Evolutionary conservation across 2,329 filamentous ascomycete genomes (phyloP).

Genomic region (Acarospora socialis): DNA sequence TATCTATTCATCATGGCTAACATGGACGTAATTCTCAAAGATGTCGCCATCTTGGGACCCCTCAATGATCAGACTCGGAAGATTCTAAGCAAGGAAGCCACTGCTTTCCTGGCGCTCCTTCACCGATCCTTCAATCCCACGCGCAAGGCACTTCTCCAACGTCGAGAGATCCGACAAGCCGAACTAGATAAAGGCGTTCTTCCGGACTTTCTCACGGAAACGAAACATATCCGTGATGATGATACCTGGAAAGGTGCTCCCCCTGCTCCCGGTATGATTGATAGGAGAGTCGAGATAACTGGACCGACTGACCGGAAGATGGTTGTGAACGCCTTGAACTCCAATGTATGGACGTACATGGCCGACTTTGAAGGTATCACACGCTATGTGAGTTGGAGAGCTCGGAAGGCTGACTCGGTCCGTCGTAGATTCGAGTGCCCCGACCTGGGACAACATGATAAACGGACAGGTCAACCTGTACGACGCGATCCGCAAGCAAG

Average conservation of each 20-base stretch:
- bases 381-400: background rate
- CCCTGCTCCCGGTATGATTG: constrained; percentile 81
- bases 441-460: constrained; percentile 99
- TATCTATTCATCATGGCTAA: constrained; percentile 49
- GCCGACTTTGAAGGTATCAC: constrained; percentile 83
- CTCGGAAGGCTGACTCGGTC: constrained; percentile 4
- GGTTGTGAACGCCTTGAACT: constrained; percentile 94
- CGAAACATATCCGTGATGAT: constrained; percentile 86
- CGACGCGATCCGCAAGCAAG: constrained; percentile 82
- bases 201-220: constrained; percentile 92
- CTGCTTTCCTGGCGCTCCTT: constrained; percentile 82
- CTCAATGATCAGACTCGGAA: constrained; percentile 69
- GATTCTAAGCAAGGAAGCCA: constrained; percentile 81
- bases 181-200: constrained; percentile 83
- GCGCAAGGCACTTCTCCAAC: constrained; percentile 77
- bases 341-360: constrained; percentile 98
- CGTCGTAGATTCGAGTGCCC: constrained; percentile 68
- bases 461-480: constrained; percentile 96
- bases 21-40: constrained; percentile 66
- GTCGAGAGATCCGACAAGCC: constrained; percentile 71
- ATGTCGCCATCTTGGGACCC: constrained; percentile 71
- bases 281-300: constrained; percentile 92
- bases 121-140: constrained; percentile 88
- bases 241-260: constrained; percentile 84
- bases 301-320: constrained; percentile 97